Evolutionary conservation across 805 yeast species (phyloP), one percentile per base, ranked within the genome.

Genomic region (Grigorovia humatica): DNA sequence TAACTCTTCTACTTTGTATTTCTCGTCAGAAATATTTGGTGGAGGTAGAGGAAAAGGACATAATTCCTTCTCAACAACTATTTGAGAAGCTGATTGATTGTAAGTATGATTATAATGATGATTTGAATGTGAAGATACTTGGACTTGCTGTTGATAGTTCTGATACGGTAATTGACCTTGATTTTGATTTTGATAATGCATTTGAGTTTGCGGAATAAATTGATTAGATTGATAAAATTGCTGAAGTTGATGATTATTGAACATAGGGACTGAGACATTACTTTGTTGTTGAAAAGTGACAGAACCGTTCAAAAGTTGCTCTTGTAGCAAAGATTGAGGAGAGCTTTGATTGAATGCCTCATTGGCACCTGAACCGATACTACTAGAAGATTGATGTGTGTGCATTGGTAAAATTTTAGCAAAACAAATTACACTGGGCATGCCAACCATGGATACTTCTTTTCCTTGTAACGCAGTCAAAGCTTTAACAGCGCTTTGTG

Each of bases 401-500:
- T 65, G 68, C 64, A 59, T 64, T 42, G 70, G 77, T 58, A 67
- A 60, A 35, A 88, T 78, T 61, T 84, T 86, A 3, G 96, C 97
- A 74, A 88, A 93, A 0, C 90, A 87, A 42, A 88, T 87, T 43
- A 80, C 72, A 64, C 93, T 80, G 17, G 84, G 80, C 27, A 79
- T 74, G 3, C 95, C 96, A 2, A 91, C 87, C 54, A 82, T 78
- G 1, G 71, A 68, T 43, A 91, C 74, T 61, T 91, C 96, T 57
- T 83, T 81, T 56, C 89, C 95, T 61, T 85, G 88, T 62, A 90
- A 76, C 48, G 75, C 79, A 15, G 87, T 85, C 62, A 83, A 82
- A 49, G 96, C 88, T 47, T 75, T 77, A 74, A 86, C 80, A 9
- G 99, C 95, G 35, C 80, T 72, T 49, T 88, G 96, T 6, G 85